Conservation (phyloP, 306 rosid genomes). For the Glycine soja region DNA sequence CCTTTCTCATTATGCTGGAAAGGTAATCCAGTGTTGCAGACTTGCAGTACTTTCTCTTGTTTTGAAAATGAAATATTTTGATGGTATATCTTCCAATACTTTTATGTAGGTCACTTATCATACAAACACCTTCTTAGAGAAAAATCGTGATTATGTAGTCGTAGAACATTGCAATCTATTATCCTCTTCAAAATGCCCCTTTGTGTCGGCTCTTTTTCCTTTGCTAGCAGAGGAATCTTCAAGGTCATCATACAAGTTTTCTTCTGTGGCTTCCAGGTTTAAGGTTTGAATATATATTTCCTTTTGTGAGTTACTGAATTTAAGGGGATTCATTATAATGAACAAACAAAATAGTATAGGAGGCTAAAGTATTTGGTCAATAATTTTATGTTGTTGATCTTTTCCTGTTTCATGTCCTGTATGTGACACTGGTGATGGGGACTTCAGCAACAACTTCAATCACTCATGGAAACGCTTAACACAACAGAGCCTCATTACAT, state of each 20-base stretch:
- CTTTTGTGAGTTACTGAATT: constrained; percentile 8
- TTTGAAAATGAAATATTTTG: constrained; percentile 22
- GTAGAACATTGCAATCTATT: constrained; percentile 85
- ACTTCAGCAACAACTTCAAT: constrained; percentile 87
- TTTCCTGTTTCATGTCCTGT: constrained; percentile 1
- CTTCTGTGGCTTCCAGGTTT: constrained; percentile 89
- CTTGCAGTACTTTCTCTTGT: background rate
- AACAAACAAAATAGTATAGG: background rate
- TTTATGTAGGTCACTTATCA: constrained; percentile 81
- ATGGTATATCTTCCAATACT: background rate
- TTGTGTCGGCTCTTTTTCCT: constrained; percentile 75
- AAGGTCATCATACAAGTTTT: constrained; percentile 87
- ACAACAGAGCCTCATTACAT: constrained; percentile 87
- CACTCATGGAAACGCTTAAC: constrained; percentile 85
- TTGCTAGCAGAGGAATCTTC: constrained; percentile 73
- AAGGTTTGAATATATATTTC: constrained; percentile 59
- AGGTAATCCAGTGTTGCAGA: constrained; percentile 57
- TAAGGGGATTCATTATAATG: constrained; percentile 12
- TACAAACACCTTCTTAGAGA: constrained; percentile 79
- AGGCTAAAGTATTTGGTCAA: constrained; percentile 30
- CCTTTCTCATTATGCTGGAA: constrained; percentile 92
- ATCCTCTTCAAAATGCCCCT: constrained; percentile 78
- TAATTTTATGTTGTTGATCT: constrained; percentile 36
- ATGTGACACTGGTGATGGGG: constrained; percentile 25
- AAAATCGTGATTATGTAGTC: constrained; percentile 92